These are phyloP conservation scores for Thermomyces lanuginosus DNA, from an alignment of 2,329 filamentous ascomycete genomes.

Conservation along the genomic window DNA sequence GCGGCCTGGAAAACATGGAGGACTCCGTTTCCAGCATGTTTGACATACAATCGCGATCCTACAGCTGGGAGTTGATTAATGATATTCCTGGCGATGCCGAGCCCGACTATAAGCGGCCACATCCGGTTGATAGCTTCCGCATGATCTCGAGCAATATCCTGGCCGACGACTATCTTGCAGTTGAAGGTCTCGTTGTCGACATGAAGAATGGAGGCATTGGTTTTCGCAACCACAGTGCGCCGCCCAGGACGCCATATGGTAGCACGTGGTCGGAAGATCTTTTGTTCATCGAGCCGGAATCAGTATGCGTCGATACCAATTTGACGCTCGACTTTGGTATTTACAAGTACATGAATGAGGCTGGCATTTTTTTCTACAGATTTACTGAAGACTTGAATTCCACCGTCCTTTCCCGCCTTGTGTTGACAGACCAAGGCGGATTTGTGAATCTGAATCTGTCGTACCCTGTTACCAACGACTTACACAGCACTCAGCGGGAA, in stretches of 20 bases:
- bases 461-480: slow-evolving; percentile 17
- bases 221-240: slow-evolving; percentile 31
- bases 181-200: slow-evolving; percentile 33
- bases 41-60: slow-evolving; percentile 26
- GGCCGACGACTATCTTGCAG: slow-evolving; percentile 15
- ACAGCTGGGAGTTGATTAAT: slow-evolving; percentile 4
- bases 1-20: slow-evolving; percentile 15
- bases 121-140: slow-evolving; percentile 16
- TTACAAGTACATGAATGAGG: slow-evolving; percentile 2
- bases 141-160: slow-evolving; percentile 18
- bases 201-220: slow-evolving; percentile 27
- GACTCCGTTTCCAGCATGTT: slow-evolving; percentile 28
- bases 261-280: slow-evolving; percentile 33
- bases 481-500: slow-evolving; percentile 16
- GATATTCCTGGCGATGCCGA: slow-evolving; percentile 7
- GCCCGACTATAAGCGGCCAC: slow-evolving; percentile 17
- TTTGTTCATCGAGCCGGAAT: slow-evolving; percentile 32
- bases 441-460: slow-evolving; percentile 24
- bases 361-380: no score
- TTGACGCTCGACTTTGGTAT: slow-evolving; percentile 27
- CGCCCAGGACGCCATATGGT: slow-evolving; percentile 18
- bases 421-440: slow-evolving; percentile 29
- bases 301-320: slow-evolving; percentile 27
- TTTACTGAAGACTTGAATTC: no score
- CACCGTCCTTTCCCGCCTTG: slow-evolving; percentile 8